A percentile compares a stretch with the other conserved stretches of the same genome.
Evolutionary conservation across 129 eudicot species (phyloP).

Genomic region (Flaveria ramosissima): DNA sequence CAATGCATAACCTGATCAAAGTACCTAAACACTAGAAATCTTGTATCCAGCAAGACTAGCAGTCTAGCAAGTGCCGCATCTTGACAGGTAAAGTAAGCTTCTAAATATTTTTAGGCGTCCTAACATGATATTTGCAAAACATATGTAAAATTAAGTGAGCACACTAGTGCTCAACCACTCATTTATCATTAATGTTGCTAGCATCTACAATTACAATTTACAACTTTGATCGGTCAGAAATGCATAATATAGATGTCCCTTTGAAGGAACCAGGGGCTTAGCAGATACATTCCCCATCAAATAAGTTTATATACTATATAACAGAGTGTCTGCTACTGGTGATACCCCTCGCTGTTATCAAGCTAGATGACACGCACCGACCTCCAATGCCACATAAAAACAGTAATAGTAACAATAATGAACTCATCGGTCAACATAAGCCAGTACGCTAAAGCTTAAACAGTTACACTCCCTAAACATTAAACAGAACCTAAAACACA

Average conservation of each 20-base stretch:
- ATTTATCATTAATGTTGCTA: neutral
- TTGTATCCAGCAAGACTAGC: slow-evolving; percentile 6
- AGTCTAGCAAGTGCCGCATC: neutral
- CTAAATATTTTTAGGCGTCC: neutral
- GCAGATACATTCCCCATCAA: neutral
- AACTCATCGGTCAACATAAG: no score
- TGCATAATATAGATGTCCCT: neutral
- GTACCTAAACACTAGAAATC: neutral
- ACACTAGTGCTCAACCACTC: slow-evolving; percentile 4
- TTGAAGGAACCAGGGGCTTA: neutral
- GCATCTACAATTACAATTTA: slow-evolving; percentile 17
- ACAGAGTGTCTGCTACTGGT: neutral
- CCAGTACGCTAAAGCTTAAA: no score
- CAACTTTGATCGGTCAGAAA: slow-evolving; percentile 14
- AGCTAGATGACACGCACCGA: no score
- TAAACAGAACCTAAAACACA: neutral
- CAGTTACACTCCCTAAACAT: neutral
- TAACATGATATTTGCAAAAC: slow-evolving; percentile 13
- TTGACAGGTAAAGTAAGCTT: neutral
- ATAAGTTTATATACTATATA: neutral
- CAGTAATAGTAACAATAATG: no score
- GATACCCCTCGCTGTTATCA: no score
- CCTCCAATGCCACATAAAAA: no score
- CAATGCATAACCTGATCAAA: slow-evolving; percentile 9
- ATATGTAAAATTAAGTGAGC: neutral